Evolutionary conservation across 2,329 filamentous ascomycete species (phyloP), one percentile per base, ranked within the genome.

Genomic region (Dactylellina drechsleri): DNA sequence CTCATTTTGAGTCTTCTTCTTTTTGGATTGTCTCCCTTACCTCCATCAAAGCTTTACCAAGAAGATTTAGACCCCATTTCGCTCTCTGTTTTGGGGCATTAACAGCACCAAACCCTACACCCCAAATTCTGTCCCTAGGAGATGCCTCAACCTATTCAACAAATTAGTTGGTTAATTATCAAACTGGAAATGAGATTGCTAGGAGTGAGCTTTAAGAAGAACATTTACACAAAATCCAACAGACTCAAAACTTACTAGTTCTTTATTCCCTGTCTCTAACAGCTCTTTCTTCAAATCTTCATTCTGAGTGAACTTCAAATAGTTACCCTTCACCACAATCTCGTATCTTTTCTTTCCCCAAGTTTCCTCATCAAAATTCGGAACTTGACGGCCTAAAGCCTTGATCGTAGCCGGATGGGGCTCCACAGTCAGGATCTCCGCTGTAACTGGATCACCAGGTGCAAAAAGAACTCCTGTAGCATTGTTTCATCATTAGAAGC

Each of bases 101-200:
- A 47, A 26, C 43, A 6, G 84, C 85, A 1, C 79, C 82, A 78
- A 87, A 90, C 4, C 90, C 89, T 53, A 91, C 82, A 0, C 89
- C 89, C 90, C 89, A 91, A 64, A 91, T 85, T 4, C 83, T 79
- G 82, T 91, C 89, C 70, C 80, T 83, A 10, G 88, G 86, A 70
- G 85, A 85, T 36, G 87, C 87, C 82, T 90, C 89, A 1, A 90
- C 71, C 71, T 75, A 41, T n/a, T 16, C 45, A 28, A 58, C 31
- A 36, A 36, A 36, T 36, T 8, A 36, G 10, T 36, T 36, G 47
- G 31, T 45, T 28, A 18, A 3, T 10, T 26, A 40, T 68, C 45
- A 68, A 36, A n/a, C 5, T 26, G 8, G 2, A 16, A 20, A 16
- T 6, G 13, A 47, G 13, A 15, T 18, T 6, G 13, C 26, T 58